These are phyloP conservation scores for Monosporascus sp. DNA, from an alignment of 2,329 filamentous ascomycete genomes.

Conservation along the genomic window DNA sequence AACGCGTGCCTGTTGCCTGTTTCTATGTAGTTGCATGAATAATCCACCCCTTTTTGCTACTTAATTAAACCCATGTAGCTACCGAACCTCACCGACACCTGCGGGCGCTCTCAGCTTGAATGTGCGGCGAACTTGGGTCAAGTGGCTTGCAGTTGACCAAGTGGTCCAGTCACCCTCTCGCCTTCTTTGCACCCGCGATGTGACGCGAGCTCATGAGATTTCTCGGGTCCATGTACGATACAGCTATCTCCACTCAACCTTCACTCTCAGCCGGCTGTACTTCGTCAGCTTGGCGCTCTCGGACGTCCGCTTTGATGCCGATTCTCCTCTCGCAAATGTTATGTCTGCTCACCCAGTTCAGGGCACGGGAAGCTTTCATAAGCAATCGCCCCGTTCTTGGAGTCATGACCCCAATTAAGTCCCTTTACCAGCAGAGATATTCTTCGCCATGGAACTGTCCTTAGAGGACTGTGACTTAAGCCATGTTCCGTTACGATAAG, in stretches of 20 bases:
- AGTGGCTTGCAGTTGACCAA: background rate
- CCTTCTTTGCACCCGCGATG: too few species aligned
- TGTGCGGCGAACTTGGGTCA: background rate
- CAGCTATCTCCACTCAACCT: background rate
- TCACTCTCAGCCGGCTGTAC: background rate
- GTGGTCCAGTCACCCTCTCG: too few species aligned
- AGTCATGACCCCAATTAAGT: too few species aligned
- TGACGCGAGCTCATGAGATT: too few species aligned
- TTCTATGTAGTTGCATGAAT: background rate
- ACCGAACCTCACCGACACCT: too few species aligned
- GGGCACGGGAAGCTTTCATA: background rate
- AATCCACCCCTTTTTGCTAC: background rate
- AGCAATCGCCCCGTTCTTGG: too few species aligned
- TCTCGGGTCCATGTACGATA: background rate
- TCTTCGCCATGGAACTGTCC: too few species aligned
- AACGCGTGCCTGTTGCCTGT: background rate
- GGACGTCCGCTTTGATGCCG: background rate
- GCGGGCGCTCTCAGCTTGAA: too few species aligned
- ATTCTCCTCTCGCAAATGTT: background rate
- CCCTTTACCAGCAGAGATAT: too few species aligned
- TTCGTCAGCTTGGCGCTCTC: background rate
- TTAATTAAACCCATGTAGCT: background rate
- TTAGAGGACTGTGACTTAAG: background rate
- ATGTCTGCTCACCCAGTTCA: background rate
- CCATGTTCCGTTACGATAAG: background rate